Evolutionary conservation across 148 eudicot species (phyloP).

Genomic region (Dysphania ambrosioides): DNA sequence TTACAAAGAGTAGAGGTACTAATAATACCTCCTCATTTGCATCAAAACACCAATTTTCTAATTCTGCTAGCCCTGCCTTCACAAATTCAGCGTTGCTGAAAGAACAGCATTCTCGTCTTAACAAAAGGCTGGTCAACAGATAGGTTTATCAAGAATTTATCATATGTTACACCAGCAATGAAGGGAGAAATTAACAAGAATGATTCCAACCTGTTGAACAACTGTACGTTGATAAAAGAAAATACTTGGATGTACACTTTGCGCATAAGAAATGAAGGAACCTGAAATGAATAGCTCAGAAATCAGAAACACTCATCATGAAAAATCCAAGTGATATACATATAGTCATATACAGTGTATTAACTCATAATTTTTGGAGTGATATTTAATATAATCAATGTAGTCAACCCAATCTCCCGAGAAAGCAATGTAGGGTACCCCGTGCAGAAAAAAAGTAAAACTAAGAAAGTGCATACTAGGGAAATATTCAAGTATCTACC

Average conservation of each 20-base stretch:
- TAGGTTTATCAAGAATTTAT: conserved; percentile 18
- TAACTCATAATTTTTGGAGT: too few relatives aligned
- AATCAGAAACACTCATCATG: too few relatives aligned
- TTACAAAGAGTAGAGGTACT: neutral
- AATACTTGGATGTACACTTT: conserved; percentile 80
- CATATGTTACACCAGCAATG: conserved; percentile 4
- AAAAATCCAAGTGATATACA: too few relatives aligned
- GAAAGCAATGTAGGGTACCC: neutral
- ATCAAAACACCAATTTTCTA: conserved; percentile 72
- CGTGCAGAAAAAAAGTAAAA: neutral
- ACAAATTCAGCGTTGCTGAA: conserved; percentile 83
- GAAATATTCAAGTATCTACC: neutral
- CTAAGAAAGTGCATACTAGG: neutral
- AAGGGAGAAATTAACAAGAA: conserved; percentile 4
- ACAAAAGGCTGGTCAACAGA: conserved; percentile 57
- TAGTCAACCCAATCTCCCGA: neutral
- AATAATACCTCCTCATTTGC: conserved; percentile 53
- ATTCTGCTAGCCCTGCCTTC: conserved; percentile 69
- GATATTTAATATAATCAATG: too few relatives aligned
- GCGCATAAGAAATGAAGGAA: too few relatives aligned
- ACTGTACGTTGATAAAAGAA: conserved; percentile 83
- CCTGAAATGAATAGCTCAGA: too few relatives aligned
- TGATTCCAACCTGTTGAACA: conserved; percentile 65
- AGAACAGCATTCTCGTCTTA: conserved; percentile 92
- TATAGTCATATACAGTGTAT: too few relatives aligned